A percentile compares a stretch with the other conserved stretches of the same genome.
Conservation (phyloP, 768 basidiomycete genomes). For the Lyophyllum decastes region DNA sequence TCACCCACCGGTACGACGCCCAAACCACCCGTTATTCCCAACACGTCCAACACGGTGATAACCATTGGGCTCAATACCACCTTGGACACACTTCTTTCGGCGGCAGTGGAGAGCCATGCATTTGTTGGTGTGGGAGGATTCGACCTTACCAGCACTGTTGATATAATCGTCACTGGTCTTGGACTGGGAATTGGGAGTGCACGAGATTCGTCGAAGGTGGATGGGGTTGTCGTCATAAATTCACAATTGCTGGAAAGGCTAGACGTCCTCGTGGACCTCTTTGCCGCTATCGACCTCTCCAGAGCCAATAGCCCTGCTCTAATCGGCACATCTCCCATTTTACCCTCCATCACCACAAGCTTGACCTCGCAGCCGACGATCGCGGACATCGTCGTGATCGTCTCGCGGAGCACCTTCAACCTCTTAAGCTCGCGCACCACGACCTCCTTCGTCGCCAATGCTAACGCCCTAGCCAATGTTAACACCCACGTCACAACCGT, state of each 20-base stretch:
- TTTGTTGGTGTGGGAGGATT: background rate
- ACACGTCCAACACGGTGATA: constrained; percentile 6
- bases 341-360: background rate
- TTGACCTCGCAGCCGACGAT: background rate
- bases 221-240: constrained; percentile 7
- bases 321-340: background rate
- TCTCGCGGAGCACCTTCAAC: constrained; percentile 16
- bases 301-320: background rate
- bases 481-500: background rate
- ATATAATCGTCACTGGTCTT: background rate
- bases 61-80: constrained; percentile 10
- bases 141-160: background rate
- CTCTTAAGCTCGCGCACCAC: constrained; percentile 20
- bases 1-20: background rate
- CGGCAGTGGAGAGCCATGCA: background rate
- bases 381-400: constrained; percentile 6
- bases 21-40: background rate
- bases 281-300: constrained; percentile 17
- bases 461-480: constrained; percentile 11
- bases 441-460: constrained; percentile 16
- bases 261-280: constrained; percentile 19
- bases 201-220: background rate
- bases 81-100: constrained; percentile 6
- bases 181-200: background rate
- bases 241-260: constrained; percentile 18